Conservation (phyloP, 345 rosid genomes). For the Rubroshorea leprosula region DNA sequence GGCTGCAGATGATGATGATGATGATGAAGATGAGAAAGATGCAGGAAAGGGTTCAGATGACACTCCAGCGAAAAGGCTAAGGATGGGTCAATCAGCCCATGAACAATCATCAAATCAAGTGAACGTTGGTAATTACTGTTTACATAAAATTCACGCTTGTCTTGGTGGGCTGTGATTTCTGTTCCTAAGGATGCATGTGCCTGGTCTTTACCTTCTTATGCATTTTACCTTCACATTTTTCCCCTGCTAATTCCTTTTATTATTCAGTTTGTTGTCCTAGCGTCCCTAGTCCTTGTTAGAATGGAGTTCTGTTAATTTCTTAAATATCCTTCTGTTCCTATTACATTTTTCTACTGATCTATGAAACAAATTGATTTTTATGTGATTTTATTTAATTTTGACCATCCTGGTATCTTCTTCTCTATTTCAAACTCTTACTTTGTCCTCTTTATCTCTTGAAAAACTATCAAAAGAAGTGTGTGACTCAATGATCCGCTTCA, state of each 20-base stretch:
- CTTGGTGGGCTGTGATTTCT: background rate
- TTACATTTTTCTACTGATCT: no score
- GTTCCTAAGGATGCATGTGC: background rate
- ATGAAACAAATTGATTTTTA: background rate
- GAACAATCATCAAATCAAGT: conserved; percentile 38
- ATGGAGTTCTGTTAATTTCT: background rate
- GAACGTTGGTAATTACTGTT: conserved; percentile 82
- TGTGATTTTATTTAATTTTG: background rate
- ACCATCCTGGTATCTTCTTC: background rate
- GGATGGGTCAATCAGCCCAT: conserved; percentile 42
- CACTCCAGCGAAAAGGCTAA: conserved; percentile 59
- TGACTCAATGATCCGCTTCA: conserved; percentile 12
- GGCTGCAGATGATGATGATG: conserved; percentile 81
- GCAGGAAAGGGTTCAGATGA: conserved; percentile 37
- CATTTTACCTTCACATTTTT: no score
- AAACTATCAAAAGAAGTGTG: no score
- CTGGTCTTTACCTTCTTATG: no score
- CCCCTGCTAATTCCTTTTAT: no score
- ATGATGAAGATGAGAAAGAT: conserved; percentile 69
- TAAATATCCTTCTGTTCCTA: no score
- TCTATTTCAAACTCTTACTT: no score
- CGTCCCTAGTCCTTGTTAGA: background rate
- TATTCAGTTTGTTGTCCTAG: background rate
- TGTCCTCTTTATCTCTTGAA: no score
- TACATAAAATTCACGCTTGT: conserved; percentile 19